Evolutionary conservation across 2,329 filamentous ascomycete genomes (phyloP), one percentile per base, ranked within the genome.

Genomic region (Fusarium odoratissimum): DNA sequence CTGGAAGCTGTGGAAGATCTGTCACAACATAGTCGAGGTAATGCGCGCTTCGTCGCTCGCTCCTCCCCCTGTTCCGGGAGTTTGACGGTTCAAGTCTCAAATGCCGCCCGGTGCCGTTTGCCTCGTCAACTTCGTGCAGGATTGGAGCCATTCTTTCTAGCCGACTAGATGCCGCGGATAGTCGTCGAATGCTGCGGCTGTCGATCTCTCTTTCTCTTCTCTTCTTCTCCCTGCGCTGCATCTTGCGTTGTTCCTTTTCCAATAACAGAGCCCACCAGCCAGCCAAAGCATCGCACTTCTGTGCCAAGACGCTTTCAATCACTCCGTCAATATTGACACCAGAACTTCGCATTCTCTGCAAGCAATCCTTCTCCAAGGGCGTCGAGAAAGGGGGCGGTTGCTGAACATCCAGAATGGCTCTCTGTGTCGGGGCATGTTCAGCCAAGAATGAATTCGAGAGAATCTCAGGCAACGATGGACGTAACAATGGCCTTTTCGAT

Each of bases 221-320:
- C 79, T 95, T 98, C 59, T 91, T 89, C 77, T 98, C 95, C 70
- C 92, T 87, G 68, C 95, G 88, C 69, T 85, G 88, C 72, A 95
- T 91, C 81, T 99, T 99, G 13, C 95, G 90, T 79, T 95, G 90
- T 79, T 99, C 96, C 80, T 98, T 99, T 79, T 98, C 96, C 14
- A 98, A 90, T 42, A 99, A 84, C 33, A 99, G 83, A 6, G 94
- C 93, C 96, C 96, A 99, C 96, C 96, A 99, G 10, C 96, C 96
- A 56, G 95, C 94, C 54, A 99, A 84, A 10, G 92, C 89, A 82
- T 99, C 95, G 79, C 96, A 98, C 73, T 94, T 89, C 80, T 97
- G 94, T 8, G 95, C 90, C 40, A 97, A 83, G 6, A 99, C 96
- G 76, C 96, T 97, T 80, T 98, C 95, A 71, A 98, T 95, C 12